Evolutionary conservation across 306 rosid species (phyloP), one percentile per base, ranked within the genome.

Genomic region (Boehmeria nivea): DNA sequence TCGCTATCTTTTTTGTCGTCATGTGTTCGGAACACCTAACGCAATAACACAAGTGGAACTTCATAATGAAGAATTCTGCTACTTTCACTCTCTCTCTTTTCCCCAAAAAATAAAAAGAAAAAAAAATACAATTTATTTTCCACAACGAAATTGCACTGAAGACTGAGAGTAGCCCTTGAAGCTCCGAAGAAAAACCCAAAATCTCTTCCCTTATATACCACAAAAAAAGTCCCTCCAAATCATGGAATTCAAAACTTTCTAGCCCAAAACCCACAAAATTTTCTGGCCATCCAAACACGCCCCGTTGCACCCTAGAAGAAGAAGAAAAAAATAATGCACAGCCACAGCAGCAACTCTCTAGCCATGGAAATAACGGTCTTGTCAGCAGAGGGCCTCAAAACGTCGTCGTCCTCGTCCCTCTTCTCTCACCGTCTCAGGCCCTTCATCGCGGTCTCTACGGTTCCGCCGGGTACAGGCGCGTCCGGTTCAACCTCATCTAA

Each of bases 301-400:
- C 46, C 31, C 31, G 26, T n/a, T n/a, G n/a, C n/a, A n/a, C n/a
- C n/a, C n/a, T n/a, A n/a, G n/a, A n/a, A n/a, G n/a, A n/a, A n/a
- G n/a, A n/a, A n/a, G n/a, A n/a, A n/a, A n/a, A 48, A 19, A 11
- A 49, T 12, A 38, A 6, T 57, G 51, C 45, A 28, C 28, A 57
- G 44, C 20, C 69, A 23, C 33, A 33, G 11, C 52, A 56, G 38
- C 66, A 50, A 50, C 33, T 21, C 63, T 24, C 21, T 77, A 12
- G 43, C 45, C 34, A 59, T 81, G 71, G 88, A 84, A 28, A 76
- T 84, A 66, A 76, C 73, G 0, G 58, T 81, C 6, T 6, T 76
- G 17, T 84, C 87, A 8, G 65, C 63, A 1, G 74, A 81, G 43
- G 83, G 93, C 36, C 73, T 84, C 50, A 54, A 44, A 26, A 43